Conservation (phyloP, 352 stramenopile species). For the Albugo candida region DNA sequence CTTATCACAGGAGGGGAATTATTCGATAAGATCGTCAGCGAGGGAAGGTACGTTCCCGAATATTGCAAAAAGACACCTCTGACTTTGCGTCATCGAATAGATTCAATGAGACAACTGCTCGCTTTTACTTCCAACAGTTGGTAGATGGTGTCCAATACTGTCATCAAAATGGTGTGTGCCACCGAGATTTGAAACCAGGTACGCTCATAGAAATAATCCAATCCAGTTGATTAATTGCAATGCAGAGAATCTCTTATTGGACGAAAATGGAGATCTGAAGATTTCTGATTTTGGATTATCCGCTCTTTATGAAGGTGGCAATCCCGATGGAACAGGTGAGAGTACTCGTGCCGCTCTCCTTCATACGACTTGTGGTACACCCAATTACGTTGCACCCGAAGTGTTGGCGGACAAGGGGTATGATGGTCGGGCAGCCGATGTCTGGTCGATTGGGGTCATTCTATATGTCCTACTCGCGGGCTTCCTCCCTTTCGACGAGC, state of each 20-base stretch:
- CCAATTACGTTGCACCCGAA: slow-evolving; percentile 92
- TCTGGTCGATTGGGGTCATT: slow-evolving; percentile 98
- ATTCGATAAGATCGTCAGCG: slow-evolving; percentile 93
- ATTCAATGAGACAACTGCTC: slow-evolving; percentile 91
- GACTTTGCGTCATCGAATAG: slow-evolving; percentile 8
- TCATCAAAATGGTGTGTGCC: slow-evolving; percentile 93
- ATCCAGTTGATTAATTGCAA: neutral
- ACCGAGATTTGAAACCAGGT: slow-evolving; percentile 92
- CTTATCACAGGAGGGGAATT: slow-evolving; percentile 81
- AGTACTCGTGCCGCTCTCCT: slow-evolving; percentile 79
- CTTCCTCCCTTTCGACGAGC: slow-evolving; percentile 90
- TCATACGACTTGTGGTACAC: slow-evolving; percentile 91
- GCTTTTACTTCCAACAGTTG: slow-evolving; percentile 98
- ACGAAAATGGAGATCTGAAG: slow-evolving; percentile 93
- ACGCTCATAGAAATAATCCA: neutral
- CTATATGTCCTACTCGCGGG: slow-evolving; percentile 89
- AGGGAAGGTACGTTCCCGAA: slow-evolving; percentile 42
- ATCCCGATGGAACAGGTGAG: slow-evolving; percentile 38
- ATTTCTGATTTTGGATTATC: slow-evolving; percentile 99
- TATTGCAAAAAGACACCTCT: slow-evolving; percentile 1
- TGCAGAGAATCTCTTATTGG: slow-evolving; percentile 89
- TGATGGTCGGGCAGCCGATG: slow-evolving; percentile 77
- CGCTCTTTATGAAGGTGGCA: slow-evolving; percentile 75
- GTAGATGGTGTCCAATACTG: slow-evolving; percentile 94
- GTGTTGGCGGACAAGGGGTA: slow-evolving; percentile 91